Conservation (phyloP, 2,329 filamentous ascomycete genomes). For the Pochonia chlamydosporia region DNA sequence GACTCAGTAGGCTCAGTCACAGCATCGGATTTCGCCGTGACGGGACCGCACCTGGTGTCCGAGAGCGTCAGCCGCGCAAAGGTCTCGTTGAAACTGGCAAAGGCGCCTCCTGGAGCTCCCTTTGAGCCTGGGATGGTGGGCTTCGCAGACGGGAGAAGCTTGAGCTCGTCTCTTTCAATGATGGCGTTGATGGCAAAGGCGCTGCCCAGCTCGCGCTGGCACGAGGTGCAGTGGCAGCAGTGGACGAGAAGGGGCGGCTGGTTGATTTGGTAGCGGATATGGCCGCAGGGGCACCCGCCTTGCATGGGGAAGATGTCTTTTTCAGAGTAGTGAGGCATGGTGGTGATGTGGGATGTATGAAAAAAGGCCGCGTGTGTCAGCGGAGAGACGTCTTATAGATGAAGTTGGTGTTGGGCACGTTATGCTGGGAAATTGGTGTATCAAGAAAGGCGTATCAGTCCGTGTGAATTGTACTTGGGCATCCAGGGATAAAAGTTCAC, state of each 20-base stretch:
- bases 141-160: constrained; percentile 20
- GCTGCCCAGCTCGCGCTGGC: constrained; percentile 38
- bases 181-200: constrained; percentile 34
- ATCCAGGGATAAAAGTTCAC: no score
- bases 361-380: no score
- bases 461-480: no score
- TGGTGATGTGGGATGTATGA: no score
- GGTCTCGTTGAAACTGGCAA: constrained; percentile 15
- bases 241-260: constrained; percentile 43
- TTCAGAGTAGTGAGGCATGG: constrained; percentile 18
- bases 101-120: constrained; percentile 13
- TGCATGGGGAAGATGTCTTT: constrained; percentile 22
- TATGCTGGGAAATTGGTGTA: no score
- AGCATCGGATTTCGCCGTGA: no score
- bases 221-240: constrained; percentile 41
- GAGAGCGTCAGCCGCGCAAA: background rate
- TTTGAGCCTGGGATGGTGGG: constrained; percentile 16
- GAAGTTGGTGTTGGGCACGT: background rate
- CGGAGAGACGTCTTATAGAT: no score
- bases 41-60: background rate
- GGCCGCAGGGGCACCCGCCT: constrained; percentile 60
- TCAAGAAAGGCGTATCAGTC: no score
- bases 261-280: constrained; percentile 61
- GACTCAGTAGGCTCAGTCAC: no score
- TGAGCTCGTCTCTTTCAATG: constrained; percentile 32